Base-by-base conservation (phyloP, 1,284 basidiomycete genomes). In the Peniophora sp. region DNA sequence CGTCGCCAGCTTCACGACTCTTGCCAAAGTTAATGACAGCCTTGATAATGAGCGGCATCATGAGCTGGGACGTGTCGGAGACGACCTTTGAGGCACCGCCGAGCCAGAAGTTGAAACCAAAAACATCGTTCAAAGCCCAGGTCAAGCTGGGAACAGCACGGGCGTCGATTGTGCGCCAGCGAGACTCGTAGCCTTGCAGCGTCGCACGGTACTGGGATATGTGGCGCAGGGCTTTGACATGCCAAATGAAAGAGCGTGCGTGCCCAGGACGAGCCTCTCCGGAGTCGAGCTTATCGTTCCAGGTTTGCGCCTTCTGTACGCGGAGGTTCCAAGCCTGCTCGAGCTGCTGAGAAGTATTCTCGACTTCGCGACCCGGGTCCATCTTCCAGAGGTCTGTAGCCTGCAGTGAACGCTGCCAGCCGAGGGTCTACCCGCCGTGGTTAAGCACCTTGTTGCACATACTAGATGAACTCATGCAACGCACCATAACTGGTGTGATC, bases 381-480 rank as follows among this genome's bases (percentile, higher is more conserved):
- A 89, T 69, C 61, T 79, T 80, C 81, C 83, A 86, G n/a, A 87
- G 64, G 62, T 89, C 85, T 0, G 83, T 78, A 0, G 83, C 84
- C 63, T 87, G 84, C 0, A 88, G 69, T 0, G 84, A 81, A 23
- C 87, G 72, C 59, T 85, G 82, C 61, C 83, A 88, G 1, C 81
- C 81, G 19, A 83, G 68, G 3, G 72, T 69, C 73, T 78, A 39
- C 25, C 5, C 32, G 3, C 20, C n/a, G 10, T n/a, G 19, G 2
- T 14, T 1, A 20, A 43, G 35, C 5, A n/a, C n/a, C 16, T 6
- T 20, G 38, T 8, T 41, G 38, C 25, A 51, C 36, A 39, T 35
- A 17, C 27, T 16, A 20, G 32, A 19, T 17, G 20, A 44, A 51
- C 24, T 32, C 61, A 52, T 19, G 16, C 34, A 20, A 54, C 61